These are phyloP conservation scores for Geosiphon pyriformis DNA, from an alignment of 192 early-diverging fungal species.

Conservation along the genomic window DNA sequence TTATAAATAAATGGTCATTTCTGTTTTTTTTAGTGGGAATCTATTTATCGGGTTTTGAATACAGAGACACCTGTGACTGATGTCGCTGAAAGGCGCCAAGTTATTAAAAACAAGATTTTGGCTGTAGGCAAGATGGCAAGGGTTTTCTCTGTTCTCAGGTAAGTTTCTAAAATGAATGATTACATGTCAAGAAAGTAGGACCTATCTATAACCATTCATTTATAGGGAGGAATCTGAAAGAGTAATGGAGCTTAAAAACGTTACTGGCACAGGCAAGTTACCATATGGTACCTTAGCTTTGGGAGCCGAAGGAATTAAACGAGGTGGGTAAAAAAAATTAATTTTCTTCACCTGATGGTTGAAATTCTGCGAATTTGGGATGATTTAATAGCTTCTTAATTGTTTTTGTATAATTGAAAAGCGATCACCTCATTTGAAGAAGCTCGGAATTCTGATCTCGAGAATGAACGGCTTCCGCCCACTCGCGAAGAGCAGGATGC, in stretches of 20 bases:
- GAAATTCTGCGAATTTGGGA: too few species aligned
- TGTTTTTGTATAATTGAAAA: constrained; percentile 21
- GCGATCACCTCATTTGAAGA: constrained; percentile 91
- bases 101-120: constrained; percentile 83
- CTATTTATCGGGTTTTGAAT: not conserved
- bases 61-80: constrained; percentile 37
- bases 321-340: constrained; percentile 56
- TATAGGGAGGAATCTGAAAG: constrained; percentile 75
- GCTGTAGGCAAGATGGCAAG: constrained; percentile 89
- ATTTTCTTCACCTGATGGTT: too few species aligned
- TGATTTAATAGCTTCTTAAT: not conserved
- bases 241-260: constrained; percentile 87
- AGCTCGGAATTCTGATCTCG: constrained; percentile 81
- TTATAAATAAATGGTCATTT: too few species aligned
- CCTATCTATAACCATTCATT: too few species aligned
- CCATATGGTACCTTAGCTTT: constrained; percentile 83
- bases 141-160: constrained; percentile 82
- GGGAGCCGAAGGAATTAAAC: constrained; percentile 89
- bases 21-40: too few species aligned
- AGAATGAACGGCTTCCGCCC: constrained; percentile 92
- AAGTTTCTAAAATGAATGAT: too few species aligned
- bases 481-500: constrained; percentile 40
- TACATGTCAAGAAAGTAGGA: too few species aligned
- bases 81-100: constrained; percentile 55
- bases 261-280: constrained; percentile 77